These are phyloP conservation scores for Trichoderma simmonsii DNA, from an alignment of 2,329 filamentous ascomycete species.

Conservation along the genomic window DNA sequence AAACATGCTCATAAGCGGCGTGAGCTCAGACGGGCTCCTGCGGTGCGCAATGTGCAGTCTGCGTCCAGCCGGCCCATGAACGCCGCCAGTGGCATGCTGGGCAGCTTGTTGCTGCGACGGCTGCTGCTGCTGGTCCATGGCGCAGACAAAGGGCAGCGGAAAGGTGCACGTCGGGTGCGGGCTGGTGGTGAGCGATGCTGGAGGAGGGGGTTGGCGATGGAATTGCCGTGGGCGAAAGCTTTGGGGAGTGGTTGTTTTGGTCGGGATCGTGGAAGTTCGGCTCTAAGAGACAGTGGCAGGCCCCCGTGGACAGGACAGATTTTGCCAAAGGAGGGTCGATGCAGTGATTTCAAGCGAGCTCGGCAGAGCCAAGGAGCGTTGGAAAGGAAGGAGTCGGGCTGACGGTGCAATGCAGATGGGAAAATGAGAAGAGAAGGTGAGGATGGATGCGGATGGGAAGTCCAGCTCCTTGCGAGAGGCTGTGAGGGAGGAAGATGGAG, in stretches of 20 bases:
- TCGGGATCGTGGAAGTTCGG: constrained; percentile 14
- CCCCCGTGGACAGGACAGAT: constrained; percentile 29
- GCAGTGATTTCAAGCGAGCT: constrained; percentile 29
- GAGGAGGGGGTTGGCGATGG: constrained; percentile 12
- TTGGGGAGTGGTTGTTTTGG: background rate
- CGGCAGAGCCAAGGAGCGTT: constrained; percentile 40
- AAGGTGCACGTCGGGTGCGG: constrained; percentile 45
- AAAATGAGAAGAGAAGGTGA: constrained; percentile 38
- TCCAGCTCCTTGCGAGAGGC: constrained; percentile 34
- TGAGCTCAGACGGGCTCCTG: constrained; percentile 94
- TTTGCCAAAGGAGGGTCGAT: constrained; percentile 39
- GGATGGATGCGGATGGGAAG: constrained; percentile 41
- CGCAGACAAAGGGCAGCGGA: constrained; percentile 45
- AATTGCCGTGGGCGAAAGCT: constrained; percentile 6
- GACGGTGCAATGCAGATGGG: constrained; percentile 34
- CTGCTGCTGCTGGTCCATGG: constrained; percentile 62
- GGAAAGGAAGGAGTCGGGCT: constrained; percentile 34
- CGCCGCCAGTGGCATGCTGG: constrained; percentile 52
- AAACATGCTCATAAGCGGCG: constrained; percentile 94
- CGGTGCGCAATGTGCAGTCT: constrained; percentile 96
- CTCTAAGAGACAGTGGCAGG: constrained; percentile 24
- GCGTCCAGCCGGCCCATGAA: constrained; percentile 75
- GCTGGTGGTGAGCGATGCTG: constrained; percentile 24
- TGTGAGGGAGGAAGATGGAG: constrained; percentile 28
- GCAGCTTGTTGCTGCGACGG: constrained; percentile 43